phyloP scores from a whole-genome alignment of 768 basidiomycete species.

The Baorangia bicolor region DNA sequence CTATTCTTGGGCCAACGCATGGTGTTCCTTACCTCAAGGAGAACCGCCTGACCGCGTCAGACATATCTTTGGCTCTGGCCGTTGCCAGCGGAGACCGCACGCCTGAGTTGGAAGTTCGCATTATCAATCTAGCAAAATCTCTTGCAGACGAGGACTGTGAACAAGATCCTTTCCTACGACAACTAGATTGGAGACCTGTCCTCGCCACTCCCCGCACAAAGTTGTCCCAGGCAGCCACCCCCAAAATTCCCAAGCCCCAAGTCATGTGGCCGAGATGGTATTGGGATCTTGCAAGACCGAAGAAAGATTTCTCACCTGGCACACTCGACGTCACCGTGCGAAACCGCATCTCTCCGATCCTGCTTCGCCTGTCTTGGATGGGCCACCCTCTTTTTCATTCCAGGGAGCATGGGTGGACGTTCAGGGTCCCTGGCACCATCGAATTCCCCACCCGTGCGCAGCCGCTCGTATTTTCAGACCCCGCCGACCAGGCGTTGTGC shows the following conservation, averaged over 20 bases:
- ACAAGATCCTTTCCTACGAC: constrained; percentile 56
- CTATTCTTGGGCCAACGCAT: constrained; percentile 47
- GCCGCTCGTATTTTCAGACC: constrained; percentile 59
- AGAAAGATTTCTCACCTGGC: constrained; percentile 63
- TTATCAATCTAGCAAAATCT: constrained; percentile 44
- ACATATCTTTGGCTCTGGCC: constrained; percentile 44
- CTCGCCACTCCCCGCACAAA: neutral
- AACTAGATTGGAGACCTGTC: constrained; percentile 65
- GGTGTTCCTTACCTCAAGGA: constrained; percentile 44
- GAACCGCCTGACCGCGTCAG: constrained; percentile 41
- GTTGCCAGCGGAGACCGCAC: constrained; percentile 46
- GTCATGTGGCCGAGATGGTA: constrained; percentile 97
- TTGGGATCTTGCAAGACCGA: constrained; percentile 81
- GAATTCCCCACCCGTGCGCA: constrained; percentile 46
- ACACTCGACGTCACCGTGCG: constrained; percentile 84
- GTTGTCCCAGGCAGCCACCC: neutral
- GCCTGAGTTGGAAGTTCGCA: constrained; percentile 30
- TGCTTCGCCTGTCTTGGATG: constrained; percentile 85
- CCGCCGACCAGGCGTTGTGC: constrained; percentile 57
- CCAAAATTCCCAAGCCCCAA: constrained; percentile 37
- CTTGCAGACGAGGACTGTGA: constrained; percentile 24
- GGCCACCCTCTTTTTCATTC: constrained; percentile 84
- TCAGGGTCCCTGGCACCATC: constrained; percentile 60
- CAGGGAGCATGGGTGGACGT: constrained; percentile 88
- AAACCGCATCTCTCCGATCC: constrained; percentile 77